Conservation (phyloP, 371 early-diverging fungal genomes). For the Mucor plumbeus region DNA sequence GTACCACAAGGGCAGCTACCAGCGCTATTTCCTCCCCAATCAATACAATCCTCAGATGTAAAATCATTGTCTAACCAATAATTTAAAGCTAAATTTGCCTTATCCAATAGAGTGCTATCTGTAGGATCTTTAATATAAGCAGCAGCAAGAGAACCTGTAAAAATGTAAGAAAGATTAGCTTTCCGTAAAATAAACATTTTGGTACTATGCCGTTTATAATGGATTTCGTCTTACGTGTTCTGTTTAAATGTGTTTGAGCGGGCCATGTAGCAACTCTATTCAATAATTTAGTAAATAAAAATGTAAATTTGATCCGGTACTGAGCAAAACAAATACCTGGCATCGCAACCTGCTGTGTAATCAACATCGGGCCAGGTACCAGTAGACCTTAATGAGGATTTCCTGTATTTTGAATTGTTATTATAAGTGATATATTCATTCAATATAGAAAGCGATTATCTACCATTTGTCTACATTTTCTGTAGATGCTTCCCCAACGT, state of each 20-base stretch:
- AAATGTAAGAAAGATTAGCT: not conserved
- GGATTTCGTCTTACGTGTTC: constrained; percentile 24
- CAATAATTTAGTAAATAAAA: not conserved
- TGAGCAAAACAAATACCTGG: constrained; percentile 12
- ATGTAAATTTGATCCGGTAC: too few relatives aligned
- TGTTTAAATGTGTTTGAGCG: constrained; percentile 26
- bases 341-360: constrained; percentile 26
- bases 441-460: not conserved
- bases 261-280: constrained; percentile 40
- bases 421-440: not conserved
- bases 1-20: constrained; percentile 43
- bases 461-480: constrained; percentile 9
- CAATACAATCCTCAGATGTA: constrained; percentile 23
- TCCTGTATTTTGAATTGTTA: constrained; percentile 10
- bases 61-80: constrained; percentile 43
- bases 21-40: constrained; percentile 21
- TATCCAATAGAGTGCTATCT: constrained; percentile 12
- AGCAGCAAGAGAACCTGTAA: constrained; percentile 11
- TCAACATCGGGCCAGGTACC: constrained; percentile 33
- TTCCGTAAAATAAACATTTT: not conserved
- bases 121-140: constrained; percentile 7
- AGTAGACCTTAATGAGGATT: constrained; percentile 3
- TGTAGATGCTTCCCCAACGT: not conserved
- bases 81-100: constrained; percentile 20
- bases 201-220: not conserved